Percentiles rank a stretch among this genome's conserved stretches.
Conservation (phyloP, 1,139 yeast species). For the Wickerhamomyces sp. region DNA sequence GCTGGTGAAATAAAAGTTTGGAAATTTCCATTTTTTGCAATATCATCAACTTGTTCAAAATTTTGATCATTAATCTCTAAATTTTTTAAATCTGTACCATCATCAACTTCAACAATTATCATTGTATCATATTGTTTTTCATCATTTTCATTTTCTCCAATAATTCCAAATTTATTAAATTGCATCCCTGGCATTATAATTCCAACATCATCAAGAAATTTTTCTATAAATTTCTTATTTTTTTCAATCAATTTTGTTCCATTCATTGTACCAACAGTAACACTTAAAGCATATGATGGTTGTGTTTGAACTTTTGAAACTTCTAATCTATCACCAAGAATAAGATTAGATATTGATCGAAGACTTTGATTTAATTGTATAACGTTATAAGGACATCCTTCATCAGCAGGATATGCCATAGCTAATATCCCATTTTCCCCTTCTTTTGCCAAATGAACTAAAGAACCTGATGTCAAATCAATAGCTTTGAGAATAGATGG, state of each 20-base stretch:
- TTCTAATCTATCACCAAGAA: slow-evolving; percentile 69
- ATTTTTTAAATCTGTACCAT: slow-evolving; percentile 30
- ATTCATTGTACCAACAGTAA: slow-evolving; percentile 27
- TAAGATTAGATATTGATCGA: slow-evolving; percentile 50
- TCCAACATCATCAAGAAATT: slow-evolving; percentile 45
- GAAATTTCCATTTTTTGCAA: slow-evolving; percentile 17
- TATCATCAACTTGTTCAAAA: background rate
- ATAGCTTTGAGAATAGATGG: slow-evolving; percentile 47
- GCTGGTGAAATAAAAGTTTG: slow-evolving; percentile 40
- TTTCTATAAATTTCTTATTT: slow-evolving; percentile 27
- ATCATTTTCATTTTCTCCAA: slow-evolving; percentile 16
- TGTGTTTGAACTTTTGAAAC: slow-evolving; percentile 41
- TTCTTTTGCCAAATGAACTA: slow-evolving; percentile 45
- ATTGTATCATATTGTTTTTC: slow-evolving; percentile 22
- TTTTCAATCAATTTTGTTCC: slow-evolving; percentile 20
- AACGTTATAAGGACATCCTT: slow-evolving; percentile 45
- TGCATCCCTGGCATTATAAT: slow-evolving; percentile 53
- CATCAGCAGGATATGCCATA: slow-evolving; percentile 35
- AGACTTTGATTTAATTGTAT: slow-evolving; percentile 45
- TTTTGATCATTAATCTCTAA: slow-evolving; percentile 19
- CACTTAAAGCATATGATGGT: slow-evolving; percentile 43
- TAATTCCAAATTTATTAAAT: slow-evolving; percentile 20
- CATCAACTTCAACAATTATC: slow-evolving; percentile 28
- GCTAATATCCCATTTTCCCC: slow-evolving; percentile 47
- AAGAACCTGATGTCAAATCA: slow-evolving; percentile 50